Base-by-base conservation (phyloP, 805 yeast species). In the Cyberlindnera americana region DNA sequence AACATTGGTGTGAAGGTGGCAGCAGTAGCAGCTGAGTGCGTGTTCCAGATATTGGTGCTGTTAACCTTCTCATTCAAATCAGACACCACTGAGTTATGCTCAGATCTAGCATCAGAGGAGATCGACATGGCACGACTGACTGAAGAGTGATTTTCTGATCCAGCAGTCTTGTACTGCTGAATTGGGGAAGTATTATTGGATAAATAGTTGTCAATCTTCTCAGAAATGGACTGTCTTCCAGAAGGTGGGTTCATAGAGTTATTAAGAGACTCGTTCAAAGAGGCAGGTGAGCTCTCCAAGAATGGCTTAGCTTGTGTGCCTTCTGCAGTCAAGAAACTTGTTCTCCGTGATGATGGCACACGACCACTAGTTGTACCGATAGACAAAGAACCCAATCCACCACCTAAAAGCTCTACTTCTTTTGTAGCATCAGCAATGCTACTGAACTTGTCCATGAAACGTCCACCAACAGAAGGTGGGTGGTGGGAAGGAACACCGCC, bases 381-480 rank as follows among this genome's bases (percentile, higher is more conserved):
- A 9, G 68, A 58, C 19, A 67, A 39, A 6, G 67, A 57, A n/a
- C 70, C 69, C 38, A 75, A 53, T 11, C 70, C 72, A 37, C 66
- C 65, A 33, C 65, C 64, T 16, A 72, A 54, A 12, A 71, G 49
- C 49, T 80, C 86, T 32, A 79, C 67, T 48, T 81, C 88, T 51
- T 83, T 67, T 0, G 88, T 81, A 34, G 83, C 81, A 41, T 81
- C 86, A 6, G 83, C 81, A 14, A 81, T 81, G 2, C 77, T 65
- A 6, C 81, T 66, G 52, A 81, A 81, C 59, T 78, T 79, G 46
- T 77, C 81, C 46, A 81, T 62, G 52, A 81, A 81, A 35, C 75
- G 66, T 2, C 62, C 62, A 28, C 55, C 37, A 19, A 46, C 38
- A 4, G 58, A 29, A 23, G 48, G 17, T 26, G 54, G 52, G 24